Percentiles rank a stretch among this genome's conserved stretches.
These are phyloP conservation scores for Puccinia novopanici DNA, from an alignment of 1,284 basidiomycete species.

Conservation along the genomic window DNA sequence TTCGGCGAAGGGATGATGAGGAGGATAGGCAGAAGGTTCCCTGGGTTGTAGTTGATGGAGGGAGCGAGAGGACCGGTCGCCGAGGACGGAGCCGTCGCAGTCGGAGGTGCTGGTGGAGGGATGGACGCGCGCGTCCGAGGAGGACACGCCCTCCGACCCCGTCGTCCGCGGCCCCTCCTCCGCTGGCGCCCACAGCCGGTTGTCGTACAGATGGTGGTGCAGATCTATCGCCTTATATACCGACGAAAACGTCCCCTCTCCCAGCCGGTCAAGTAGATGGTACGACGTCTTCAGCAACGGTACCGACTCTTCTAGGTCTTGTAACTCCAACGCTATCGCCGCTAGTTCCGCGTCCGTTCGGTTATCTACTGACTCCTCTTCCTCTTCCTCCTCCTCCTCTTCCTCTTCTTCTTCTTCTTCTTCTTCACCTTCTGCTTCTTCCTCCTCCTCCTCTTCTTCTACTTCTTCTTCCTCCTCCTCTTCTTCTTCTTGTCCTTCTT, in stretches of 20 bases:
- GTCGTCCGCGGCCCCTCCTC: not conserved
- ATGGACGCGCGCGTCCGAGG: slow-evolving; percentile 25
- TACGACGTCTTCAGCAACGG: slow-evolving; percentile 72
- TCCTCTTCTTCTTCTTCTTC: slow-evolving; percentile 58
- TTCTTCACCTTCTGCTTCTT: slow-evolving; percentile 25
- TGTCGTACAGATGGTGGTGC: slow-evolving; percentile 63
- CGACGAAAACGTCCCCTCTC: slow-evolving; percentile 93
- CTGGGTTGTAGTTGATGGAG: no score
- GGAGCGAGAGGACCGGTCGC: slow-evolving; percentile 6
- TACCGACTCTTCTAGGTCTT: slow-evolving; percentile 63
- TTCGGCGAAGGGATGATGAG: slow-evolving; percentile 7
- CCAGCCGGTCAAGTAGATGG: slow-evolving; percentile 82
- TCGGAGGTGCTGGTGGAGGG: slow-evolving; percentile 40
- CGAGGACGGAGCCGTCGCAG: slow-evolving; percentile 25
- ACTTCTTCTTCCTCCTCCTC: slow-evolving; percentile 53
- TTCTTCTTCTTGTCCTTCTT: not conserved
- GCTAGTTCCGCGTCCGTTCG: slow-evolving; percentile 57
- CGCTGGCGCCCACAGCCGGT: slow-evolving; percentile 28
- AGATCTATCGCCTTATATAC: slow-evolving; percentile 95
- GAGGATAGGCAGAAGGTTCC: not conserved
- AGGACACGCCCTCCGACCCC: not conserved
- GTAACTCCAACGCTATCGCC: slow-evolving; percentile 66
- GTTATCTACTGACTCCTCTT: slow-evolving; percentile 63
- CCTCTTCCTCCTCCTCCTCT: slow-evolving; percentile 59
- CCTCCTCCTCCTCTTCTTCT: slow-evolving; percentile 47